A percentile compares a stretch with the other conserved stretches of the same genome.
phyloP scores from a whole-genome alignment of 768 basidiomycete genomes.

The Leccinum variicolor region DNA sequence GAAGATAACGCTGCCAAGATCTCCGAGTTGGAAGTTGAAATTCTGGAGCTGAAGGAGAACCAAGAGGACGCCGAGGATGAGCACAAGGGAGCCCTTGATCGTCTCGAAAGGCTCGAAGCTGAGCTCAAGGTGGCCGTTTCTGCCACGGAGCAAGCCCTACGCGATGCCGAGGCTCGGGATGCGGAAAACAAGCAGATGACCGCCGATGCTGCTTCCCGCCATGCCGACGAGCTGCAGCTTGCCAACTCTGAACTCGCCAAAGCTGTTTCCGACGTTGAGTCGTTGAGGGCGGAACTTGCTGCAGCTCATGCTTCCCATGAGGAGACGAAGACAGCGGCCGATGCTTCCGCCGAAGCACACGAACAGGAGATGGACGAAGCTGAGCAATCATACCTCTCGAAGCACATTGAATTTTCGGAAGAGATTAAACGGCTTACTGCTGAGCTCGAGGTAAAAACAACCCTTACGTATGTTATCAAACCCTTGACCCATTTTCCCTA shows the following conservation, averaged over 20 bases:
- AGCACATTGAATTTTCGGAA: slow-evolving; percentile 49
- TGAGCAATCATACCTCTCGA: slow-evolving; percentile 46
- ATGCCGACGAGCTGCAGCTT: slow-evolving; percentile 45
- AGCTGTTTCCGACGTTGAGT: slow-evolving; percentile 42
- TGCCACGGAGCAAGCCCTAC: slow-evolving; percentile 45
- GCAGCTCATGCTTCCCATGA: slow-evolving; percentile 46
- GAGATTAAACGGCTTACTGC: slow-evolving; percentile 52
- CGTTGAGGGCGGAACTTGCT: slow-evolving; percentile 46
- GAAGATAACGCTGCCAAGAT: slow-evolving; percentile 69
- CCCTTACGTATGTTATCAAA: not conserved
- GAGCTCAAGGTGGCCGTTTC: slow-evolving; percentile 48
- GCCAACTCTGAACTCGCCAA: slow-evolving; percentile 43
- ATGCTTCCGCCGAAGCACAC: slow-evolving; percentile 47
- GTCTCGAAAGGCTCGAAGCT: slow-evolving; percentile 50
- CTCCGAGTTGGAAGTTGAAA: slow-evolving; percentile 79
- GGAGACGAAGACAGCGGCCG: slow-evolving; percentile 41
- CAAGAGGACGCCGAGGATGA: slow-evolving; percentile 65
- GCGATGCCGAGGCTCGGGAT: slow-evolving; percentile 47
- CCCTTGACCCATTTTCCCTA: not conserved
- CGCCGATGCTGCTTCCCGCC: slow-evolving; percentile 39
- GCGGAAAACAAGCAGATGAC: slow-evolving; percentile 39
- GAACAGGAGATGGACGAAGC: slow-evolving; percentile 48
- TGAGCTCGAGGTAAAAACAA: slow-evolving; percentile 61
- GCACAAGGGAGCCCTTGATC: slow-evolving; percentile 41
- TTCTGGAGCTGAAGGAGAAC: slow-evolving; percentile 71